These are phyloP conservation scores for Fulvia fulva DNA, from an alignment of 2,329 filamentous ascomycete species.

Conservation along the genomic window DNA sequence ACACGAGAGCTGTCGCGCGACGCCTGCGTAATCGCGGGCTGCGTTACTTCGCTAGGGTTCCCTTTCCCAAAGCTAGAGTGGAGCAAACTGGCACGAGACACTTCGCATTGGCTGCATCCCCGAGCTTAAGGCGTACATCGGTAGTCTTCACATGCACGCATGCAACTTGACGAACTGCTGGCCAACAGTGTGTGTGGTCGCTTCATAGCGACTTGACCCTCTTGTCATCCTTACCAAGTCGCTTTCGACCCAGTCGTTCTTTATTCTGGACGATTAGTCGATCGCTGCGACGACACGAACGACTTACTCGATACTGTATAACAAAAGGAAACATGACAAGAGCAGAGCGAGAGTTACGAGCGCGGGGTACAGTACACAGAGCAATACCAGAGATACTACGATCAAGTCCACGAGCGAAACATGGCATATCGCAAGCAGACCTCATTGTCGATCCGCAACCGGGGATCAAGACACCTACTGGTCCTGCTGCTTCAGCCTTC, in stretches of 20 bases:
- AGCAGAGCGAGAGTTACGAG: conserved; percentile 27
- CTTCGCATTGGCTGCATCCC: not conserved
- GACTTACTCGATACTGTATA: not conserved
- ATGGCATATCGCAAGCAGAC: conserved; percentile 51
- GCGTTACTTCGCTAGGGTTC: not conserved
- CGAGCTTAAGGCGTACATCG: not conserved
- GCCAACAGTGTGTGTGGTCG: not conserved
- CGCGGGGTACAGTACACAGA: conserved; percentile 56
- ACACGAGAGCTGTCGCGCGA: not conserved
- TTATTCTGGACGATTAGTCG: not conserved
- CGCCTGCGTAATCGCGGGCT: not conserved
- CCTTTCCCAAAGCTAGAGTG: not conserved
- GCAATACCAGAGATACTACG: conserved; percentile 55
- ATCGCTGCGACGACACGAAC: not conserved
- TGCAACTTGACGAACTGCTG: not conserved
- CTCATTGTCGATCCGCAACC: conserved; percentile 43
- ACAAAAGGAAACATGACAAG: conserved; percentile 17
- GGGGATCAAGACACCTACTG: conserved; percentile 17
- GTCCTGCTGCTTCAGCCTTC: conserved; percentile 9
- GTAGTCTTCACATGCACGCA: not conserved
- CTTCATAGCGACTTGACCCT: not conserved
- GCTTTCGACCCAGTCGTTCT: not conserved
- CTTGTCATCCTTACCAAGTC: not conserved
- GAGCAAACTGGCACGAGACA: not conserved
- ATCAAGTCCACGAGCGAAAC: conserved; percentile 52